Percentiles rank a stretch among this genome's conserved stretches.
phyloP scores from a whole-genome alignment of 495 filamentous ascomycete genomes.

The Xylaria curta region DNA sequence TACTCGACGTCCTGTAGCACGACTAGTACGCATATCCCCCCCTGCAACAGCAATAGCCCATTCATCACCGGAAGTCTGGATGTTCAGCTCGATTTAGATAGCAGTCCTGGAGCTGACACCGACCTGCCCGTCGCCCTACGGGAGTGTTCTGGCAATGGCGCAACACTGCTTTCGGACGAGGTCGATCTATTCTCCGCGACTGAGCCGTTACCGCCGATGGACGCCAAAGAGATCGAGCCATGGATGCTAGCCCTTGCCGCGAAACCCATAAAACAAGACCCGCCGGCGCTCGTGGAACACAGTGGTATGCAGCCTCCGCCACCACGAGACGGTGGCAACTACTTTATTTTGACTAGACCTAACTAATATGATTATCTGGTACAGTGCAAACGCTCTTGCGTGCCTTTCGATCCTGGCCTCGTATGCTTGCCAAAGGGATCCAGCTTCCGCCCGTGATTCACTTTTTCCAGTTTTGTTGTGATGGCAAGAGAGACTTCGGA shows the following conservation, averaged over 20 bases:
- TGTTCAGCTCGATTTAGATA: slow-evolving; percentile 4
- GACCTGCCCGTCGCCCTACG: not conserved
- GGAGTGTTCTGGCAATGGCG: not conserved
- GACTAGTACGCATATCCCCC: not conserved
- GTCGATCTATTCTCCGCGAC: not conserved
- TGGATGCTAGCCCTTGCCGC: slow-evolving; percentile 4
- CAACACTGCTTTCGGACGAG: not conserved
- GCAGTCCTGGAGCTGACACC: not conserved
- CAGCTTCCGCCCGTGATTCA: slow-evolving; percentile 47
- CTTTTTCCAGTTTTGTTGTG: slow-evolving; percentile 30
- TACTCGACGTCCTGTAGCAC: slow-evolving; percentile 6
- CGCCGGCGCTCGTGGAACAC: slow-evolving; percentile 5
- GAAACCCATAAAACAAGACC: not conserved
- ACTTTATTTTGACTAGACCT: not conserved
- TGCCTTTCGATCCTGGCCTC: slow-evolving; percentile 46
- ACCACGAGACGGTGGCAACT: not conserved
- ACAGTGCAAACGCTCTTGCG: slow-evolving; percentile 43
- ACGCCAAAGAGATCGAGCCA: not conserved
- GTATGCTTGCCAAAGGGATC: slow-evolving; percentile 45
- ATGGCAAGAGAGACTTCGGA: slow-evolving; percentile 1
- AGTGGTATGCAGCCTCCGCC: slow-evolving; percentile 9
- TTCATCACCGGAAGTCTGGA: not conserved
- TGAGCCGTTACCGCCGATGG: not conserved
- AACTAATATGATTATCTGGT: not conserved
- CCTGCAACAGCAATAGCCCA: not conserved